phyloP scores from a whole-genome alignment of 345 rosid genomes.

The Citrus inodora region DNA sequence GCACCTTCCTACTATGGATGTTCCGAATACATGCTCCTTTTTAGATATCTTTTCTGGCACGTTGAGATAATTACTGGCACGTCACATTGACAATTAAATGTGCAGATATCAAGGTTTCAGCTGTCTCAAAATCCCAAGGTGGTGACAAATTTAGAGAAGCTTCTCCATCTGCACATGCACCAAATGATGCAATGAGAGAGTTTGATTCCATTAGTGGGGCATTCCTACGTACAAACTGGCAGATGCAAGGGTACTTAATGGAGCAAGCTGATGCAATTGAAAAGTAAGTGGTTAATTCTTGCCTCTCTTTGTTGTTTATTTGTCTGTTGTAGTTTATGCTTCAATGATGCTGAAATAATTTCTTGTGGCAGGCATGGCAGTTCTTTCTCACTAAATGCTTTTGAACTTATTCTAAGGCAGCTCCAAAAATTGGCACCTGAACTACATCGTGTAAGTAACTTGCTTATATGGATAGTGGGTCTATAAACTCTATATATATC shows the following conservation, averaged over 20 bases:
- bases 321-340: slow-evolving; percentile 2
- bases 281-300: slow-evolving; percentile 39
- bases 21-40: not conserved
- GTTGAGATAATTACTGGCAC: not conserved
- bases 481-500: not conserved
- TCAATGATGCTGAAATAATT: not conserved
- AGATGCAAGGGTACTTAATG: slow-evolving; percentile 82
- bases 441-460: slow-evolving; percentile 74
- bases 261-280: slow-evolving; percentile 88
- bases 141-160: slow-evolving; percentile 40
- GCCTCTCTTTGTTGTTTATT: slow-evolving; percentile 1
- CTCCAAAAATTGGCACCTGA: slow-evolving; percentile 90
- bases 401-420: slow-evolving; percentile 62
- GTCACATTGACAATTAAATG: slow-evolving; percentile 17
- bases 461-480: slow-evolving; percentile 3
- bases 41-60: not conserved
- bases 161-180: slow-evolving; percentile 32
- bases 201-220: slow-evolving; percentile 38
- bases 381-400: slow-evolving; percentile 60
- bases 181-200: slow-evolving; percentile 33
- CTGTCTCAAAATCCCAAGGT: slow-evolving; percentile 41
- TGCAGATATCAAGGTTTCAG: slow-evolving; percentile 59
- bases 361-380: slow-evolving; percentile 64
- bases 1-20: not conserved
- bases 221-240: slow-evolving; percentile 74